Evolutionary conservation across 306 rosid species (phyloP).

Genomic region (Clitoria ternatea): DNA sequence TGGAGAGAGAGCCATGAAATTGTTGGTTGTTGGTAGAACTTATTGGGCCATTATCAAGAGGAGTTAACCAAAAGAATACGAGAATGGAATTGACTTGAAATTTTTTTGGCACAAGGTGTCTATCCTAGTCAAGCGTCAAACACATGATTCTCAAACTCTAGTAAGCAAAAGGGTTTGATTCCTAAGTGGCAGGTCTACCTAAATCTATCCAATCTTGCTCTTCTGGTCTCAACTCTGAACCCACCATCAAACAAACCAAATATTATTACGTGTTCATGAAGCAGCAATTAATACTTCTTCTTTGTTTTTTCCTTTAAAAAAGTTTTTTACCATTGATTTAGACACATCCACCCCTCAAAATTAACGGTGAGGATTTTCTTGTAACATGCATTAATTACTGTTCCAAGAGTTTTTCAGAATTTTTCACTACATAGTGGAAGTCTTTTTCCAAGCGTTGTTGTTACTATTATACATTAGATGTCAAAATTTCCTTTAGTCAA

Average conservation of each 20-base stretch:
- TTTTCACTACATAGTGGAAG: slow-evolving; percentile 30
- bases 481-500: slow-evolving; percentile 29
- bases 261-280: slow-evolving; percentile 6
- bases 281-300: neutral
- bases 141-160: neutral
- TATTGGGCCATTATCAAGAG: slow-evolving; percentile 30
- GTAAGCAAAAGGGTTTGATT: slow-evolving; percentile 36
- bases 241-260: slow-evolving; percentile 29
- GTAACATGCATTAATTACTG: neutral
- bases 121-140: slow-evolving; percentile 25
- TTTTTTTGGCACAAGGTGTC: slow-evolving; percentile 20
- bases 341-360: neutral
- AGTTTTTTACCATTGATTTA: neutral
- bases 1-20: slow-evolving; percentile 29
- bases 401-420: neutral
- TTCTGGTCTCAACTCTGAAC: slow-evolving; percentile 10
- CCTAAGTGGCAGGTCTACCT: slow-evolving; percentile 54
- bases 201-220: slow-evolving; percentile 37
- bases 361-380: neutral
- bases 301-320: neutral
- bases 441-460: slow-evolving; percentile 45
- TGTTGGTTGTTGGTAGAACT: slow-evolving; percentile 47
- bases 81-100: slow-evolving; percentile 37
- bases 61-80: slow-evolving; percentile 31
- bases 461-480: slow-evolving; percentile 17